phyloP scores from a whole-genome alignment of 116 monocot genomes.

The Phalaenopsis hybrid region DNA sequence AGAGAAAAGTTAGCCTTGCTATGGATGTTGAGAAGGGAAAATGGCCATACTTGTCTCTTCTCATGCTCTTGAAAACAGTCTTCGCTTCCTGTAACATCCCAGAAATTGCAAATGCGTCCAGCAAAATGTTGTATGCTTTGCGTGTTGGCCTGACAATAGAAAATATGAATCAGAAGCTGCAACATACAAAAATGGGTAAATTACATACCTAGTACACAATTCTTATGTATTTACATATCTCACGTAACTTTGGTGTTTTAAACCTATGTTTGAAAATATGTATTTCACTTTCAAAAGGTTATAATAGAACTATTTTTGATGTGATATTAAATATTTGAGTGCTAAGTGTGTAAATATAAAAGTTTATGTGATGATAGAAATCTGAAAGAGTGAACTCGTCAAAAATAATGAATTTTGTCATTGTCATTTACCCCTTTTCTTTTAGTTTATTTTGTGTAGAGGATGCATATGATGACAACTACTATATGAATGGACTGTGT shows the following conservation, averaged over 20 bases:
- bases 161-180: neutral
- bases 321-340: neutral
- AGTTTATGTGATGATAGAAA: too few species aligned
- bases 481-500: too few species aligned
- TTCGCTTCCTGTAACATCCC: conserved; percentile 88
- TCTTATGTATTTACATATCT: too few species aligned
- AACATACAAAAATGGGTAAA: neutral
- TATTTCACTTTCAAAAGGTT: too few species aligned
- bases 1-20: neutral
- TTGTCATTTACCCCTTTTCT: too few species aligned
- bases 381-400: too few species aligned
- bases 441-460: neutral
- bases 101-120: conserved; percentile 96
- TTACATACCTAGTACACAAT: neutral
- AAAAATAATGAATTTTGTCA: too few species aligned
- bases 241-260: too few species aligned
- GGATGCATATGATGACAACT: too few species aligned
- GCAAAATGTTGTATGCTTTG: conserved; percentile 88
- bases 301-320: too few species aligned
- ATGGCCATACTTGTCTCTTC: conserved; percentile 56
- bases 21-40: neutral
- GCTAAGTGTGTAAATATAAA: too few species aligned
- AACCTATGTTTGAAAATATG: too few species aligned
- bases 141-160: conserved; percentile 62
- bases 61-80: conserved; percentile 92